These are phyloP conservation scores for Shiraia sp. DNA, from an alignment of 2,329 filamentous ascomycete species.

Conservation along the genomic window DNA sequence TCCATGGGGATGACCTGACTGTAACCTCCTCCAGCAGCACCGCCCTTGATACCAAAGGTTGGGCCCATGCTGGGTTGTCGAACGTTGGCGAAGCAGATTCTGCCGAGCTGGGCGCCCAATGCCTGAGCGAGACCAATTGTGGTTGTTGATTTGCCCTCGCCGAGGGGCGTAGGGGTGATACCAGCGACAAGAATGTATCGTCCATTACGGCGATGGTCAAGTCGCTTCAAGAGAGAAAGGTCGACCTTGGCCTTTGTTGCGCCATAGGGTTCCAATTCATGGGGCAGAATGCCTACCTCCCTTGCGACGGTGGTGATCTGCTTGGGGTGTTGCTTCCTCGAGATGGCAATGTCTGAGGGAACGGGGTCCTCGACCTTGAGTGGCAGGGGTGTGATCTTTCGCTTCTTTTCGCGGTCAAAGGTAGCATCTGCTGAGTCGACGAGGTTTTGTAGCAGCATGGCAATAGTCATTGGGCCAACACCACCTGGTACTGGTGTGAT, in stretches of 20 bases:
- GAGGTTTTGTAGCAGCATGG: slow-evolving; percentile 96
- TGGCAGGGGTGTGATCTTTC: slow-evolving; percentile 80
- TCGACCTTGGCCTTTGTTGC: slow-evolving; percentile 96
- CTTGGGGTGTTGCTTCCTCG: slow-evolving; percentile 88
- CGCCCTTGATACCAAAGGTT: slow-evolving; percentile 98
- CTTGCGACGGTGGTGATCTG: slow-evolving; percentile 80
- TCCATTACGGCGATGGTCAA: slow-evolving; percentile 85
- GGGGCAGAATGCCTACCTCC: slow-evolving; percentile 83
- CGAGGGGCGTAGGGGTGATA: slow-evolving; percentile 94
- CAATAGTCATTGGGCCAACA: slow-evolving; percentile 98
- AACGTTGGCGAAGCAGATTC: slow-evolving; percentile 93
- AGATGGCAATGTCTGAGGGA: slow-evolving; percentile 94
- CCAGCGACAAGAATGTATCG: slow-evolving; percentile 92
- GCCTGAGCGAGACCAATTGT: slow-evolving; percentile 95
- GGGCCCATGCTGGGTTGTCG: slow-evolving; percentile 95
- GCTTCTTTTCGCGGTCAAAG: slow-evolving; percentile 80
- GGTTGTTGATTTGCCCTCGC: slow-evolving; percentile 97
- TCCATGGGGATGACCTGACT: slow-evolving; percentile 99
- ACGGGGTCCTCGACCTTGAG: slow-evolving; percentile 79
- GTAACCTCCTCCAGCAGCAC: slow-evolving; percentile 95
- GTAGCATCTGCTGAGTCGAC: slow-evolving; percentile 81
- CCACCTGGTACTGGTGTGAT: slow-evolving; percentile 97
- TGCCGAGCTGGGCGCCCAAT: slow-evolving; percentile 82
- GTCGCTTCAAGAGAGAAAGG: slow-evolving; percentile 76
- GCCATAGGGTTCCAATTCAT: slow-evolving; percentile 93